phyloP scores from a whole-genome alignment of 352 stramenopile species.

The Phytophthora rubi region DNA sequence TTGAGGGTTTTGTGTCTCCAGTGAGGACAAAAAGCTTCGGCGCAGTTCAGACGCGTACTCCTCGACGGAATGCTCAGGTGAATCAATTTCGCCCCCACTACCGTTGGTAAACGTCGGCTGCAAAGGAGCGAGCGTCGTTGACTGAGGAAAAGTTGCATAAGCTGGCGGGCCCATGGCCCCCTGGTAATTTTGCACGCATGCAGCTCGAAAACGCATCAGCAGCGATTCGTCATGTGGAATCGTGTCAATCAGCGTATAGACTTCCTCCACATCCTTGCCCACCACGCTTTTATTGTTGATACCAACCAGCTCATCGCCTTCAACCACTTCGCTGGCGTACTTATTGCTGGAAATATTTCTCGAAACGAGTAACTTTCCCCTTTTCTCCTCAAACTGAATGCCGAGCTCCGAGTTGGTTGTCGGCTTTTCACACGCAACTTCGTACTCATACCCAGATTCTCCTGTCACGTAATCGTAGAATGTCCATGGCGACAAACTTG shows the following conservation, averaged over 20 bases:
- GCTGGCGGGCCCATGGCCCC: constrained; percentile 2
- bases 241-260: constrained; percentile 40
- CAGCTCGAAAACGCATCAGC: constrained; percentile 57
- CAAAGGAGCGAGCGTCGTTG: constrained; percentile 26
- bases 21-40: constrained; percentile 41
- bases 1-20: constrained; percentile 37
- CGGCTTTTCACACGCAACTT: constrained; percentile 61
- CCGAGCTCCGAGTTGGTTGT: constrained; percentile 34
- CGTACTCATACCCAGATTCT: constrained; percentile 72
- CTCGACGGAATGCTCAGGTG: constrained; percentile 31
- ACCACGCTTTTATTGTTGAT: constrained; percentile 65
- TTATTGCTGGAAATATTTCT: constrained; percentile 33
- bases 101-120: constrained; percentile 15
- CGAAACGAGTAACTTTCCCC: constrained; percentile 49
- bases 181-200: constrained; percentile 30
- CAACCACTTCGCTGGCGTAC: constrained; percentile 32
- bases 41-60: constrained; percentile 42
- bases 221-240: constrained; percentile 42
- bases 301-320: constrained; percentile 68
- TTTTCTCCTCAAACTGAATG: constrained; percentile 51
- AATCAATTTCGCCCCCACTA: constrained; percentile 5
- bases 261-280: constrained; percentile 43
- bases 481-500: constrained; percentile 73
- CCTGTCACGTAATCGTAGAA: constrained; percentile 75
- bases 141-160: constrained; percentile 26